A percentile compares a stretch with the other conserved stretches of the same genome.
Conservation (phyloP, 2,329 filamentous ascomycete species). For the Ceratocystis colombiana region DNA sequence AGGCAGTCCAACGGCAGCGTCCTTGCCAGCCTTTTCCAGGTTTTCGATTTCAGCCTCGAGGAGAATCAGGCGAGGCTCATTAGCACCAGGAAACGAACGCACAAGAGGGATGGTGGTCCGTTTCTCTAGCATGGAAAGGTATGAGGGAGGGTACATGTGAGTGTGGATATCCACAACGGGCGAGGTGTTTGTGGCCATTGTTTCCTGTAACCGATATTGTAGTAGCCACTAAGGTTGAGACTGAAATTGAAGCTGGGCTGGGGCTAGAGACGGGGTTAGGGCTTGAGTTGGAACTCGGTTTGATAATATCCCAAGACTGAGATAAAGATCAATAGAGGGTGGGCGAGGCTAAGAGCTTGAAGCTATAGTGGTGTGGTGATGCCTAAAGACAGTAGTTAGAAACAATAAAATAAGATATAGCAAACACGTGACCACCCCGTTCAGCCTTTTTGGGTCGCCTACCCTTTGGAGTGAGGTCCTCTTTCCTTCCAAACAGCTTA, state of each 20-base stretch:
- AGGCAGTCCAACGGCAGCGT: conserved; percentile 43
- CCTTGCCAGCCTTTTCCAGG: conserved; percentile 43
- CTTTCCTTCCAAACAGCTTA: too few relatives aligned
- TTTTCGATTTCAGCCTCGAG: conserved; percentile 43
- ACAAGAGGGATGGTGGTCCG: conserved; percentile 59
- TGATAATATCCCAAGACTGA: too few relatives aligned
- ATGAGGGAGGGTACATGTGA: conserved; percentile 58
- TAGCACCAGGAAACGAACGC: conserved; percentile 48
- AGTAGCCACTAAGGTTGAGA: background rate
- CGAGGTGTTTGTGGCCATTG: conserved; percentile 33
- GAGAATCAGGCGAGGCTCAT: conserved; percentile 56
- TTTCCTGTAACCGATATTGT: background rate
- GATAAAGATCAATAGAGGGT: too few relatives aligned
- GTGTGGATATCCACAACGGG: conserved; percentile 57
- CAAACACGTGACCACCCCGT: too few relatives aligned
- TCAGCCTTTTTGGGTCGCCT: too few relatives aligned
- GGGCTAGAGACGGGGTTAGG: background rate
- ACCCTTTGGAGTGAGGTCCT: too few relatives aligned
- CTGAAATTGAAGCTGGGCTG: background rate
- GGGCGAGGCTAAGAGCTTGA: too few relatives aligned
- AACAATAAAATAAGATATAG: too few relatives aligned
- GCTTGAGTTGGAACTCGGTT: too few relatives aligned
- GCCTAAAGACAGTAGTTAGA: too few relatives aligned
- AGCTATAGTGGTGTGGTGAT: too few relatives aligned
- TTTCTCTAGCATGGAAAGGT: conserved; percentile 50